These are phyloP conservation scores for Arxiozyma heterogenica DNA, from an alignment of 1,139 yeast genomes.

Conservation along the genomic window DNA sequence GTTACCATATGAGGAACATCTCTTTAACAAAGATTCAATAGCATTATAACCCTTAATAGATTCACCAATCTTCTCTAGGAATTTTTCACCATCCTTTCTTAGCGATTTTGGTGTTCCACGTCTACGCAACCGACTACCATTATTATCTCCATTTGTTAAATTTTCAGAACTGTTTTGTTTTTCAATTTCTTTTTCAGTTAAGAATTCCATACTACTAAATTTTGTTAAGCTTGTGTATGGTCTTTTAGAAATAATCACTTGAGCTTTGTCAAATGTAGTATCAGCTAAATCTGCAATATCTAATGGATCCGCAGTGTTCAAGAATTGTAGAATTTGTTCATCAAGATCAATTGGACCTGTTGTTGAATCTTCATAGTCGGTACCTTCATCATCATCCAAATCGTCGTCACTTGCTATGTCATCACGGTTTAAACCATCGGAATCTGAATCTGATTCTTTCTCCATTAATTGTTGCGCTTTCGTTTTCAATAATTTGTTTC, in stretches of 20 bases:
- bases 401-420: conserved; percentile 40
- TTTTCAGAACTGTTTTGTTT: conserved; percentile 14
- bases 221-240: conserved; percentile 63
- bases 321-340: conserved; percentile 59
- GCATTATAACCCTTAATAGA: conserved; percentile 86
- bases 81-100: conserved; percentile 64
- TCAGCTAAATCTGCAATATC: conserved; percentile 77
- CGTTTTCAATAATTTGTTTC: conserved; percentile 13
- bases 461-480: conserved; percentile 13
- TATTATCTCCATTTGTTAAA: conserved; percentile 4
- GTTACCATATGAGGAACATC: conserved; percentile 72
- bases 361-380: conserved; percentile 35
- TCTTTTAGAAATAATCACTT: conserved; percentile 49
- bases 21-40: conserved; percentile 77
- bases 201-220: conserved; percentile 37
- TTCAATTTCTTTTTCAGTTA: conserved; percentile 25
- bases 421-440: conserved; percentile 29
- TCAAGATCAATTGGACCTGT: conserved; percentile 42
- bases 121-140: conserved; percentile 9
- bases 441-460: conserved; percentile 15
- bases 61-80: conserved; percentile 59
- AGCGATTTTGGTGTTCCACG: conserved; percentile 33
- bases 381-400: conserved; percentile 38
- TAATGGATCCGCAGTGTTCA: conserved; percentile 65
- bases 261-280: conserved; percentile 60